Evolutionary conservation across 192 early-diverging fungal genomes (phyloP).

Genomic region (Jimgerdemannia flammicorona): DNA sequence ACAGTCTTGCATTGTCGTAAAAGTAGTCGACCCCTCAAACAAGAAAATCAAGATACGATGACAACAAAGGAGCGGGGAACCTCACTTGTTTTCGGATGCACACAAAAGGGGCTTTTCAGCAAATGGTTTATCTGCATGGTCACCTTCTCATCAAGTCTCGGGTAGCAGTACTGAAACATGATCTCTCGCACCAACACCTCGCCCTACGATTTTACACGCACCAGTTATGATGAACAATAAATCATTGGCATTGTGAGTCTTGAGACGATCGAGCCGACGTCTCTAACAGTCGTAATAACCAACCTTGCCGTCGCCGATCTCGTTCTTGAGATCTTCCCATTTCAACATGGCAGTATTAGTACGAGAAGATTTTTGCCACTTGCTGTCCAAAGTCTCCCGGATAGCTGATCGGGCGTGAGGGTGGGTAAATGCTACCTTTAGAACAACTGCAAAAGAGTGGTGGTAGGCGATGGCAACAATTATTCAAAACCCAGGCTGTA

Average conservation of each 20-base stretch:
- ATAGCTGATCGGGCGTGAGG: constrained; percentile 11
- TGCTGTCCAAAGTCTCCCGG: constrained; percentile 23
- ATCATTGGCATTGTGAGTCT: not conserved
- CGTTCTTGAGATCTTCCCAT: constrained; percentile 40
- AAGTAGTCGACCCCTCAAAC: no score
- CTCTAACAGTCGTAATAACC: not conserved
- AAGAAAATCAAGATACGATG: not conserved
- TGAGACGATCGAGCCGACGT: not conserved
- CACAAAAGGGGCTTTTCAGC: constrained; percentile 95
- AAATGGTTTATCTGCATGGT: constrained; percentile 89
- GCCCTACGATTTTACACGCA: no score
- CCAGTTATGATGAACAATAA: not conserved
- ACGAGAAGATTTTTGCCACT: constrained; percentile 34
- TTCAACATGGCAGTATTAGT: constrained; percentile 26
- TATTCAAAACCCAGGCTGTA: not conserved
- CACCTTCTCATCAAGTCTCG: constrained; percentile 91
- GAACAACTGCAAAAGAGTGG: no score
- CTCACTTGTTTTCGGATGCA: constrained; percentile 91
- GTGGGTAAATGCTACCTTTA: no score
- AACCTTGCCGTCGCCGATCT: constrained; percentile 11
- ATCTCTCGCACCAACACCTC: constrained; percentile 58
- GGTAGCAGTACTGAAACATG: constrained; percentile 88
- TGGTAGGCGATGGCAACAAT: not conserved
- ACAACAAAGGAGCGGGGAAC: not conserved
- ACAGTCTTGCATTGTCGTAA: no score